A percentile compares a stretch with the other conserved stretches of the same genome.
Conservation (phyloP, 228 moss, liverwort and hornwort species). For the Sphagnum fallax region DNA sequence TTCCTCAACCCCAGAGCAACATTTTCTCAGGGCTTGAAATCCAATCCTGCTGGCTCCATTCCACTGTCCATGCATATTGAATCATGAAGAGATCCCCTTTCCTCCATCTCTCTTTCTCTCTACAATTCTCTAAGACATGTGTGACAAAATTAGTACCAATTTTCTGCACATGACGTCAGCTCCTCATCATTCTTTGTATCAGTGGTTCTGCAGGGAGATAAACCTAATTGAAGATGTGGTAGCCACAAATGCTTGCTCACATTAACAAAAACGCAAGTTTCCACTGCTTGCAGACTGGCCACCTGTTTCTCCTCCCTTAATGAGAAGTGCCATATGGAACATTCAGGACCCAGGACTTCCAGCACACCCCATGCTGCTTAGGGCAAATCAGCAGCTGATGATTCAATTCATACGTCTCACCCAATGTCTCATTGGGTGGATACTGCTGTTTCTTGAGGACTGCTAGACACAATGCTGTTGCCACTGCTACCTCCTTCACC, state of each 20-base stretch:
- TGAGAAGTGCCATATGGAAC: not conserved
- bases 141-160: conserved; percentile 20
- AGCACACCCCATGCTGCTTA: conserved; percentile 26
- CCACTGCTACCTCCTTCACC: conserved; percentile 70
- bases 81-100: conserved; percentile 22
- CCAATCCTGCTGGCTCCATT: conserved; percentile 29
- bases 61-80: conserved; percentile 27
- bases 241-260: conserved; percentile 18
- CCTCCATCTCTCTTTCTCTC: conserved; percentile 19
- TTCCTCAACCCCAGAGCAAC: conserved; percentile 18
- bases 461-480: conserved; percentile 66
- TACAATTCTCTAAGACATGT: conserved; percentile 26
- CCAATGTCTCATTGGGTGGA: conserved; percentile 47
- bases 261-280: conserved; percentile 25
- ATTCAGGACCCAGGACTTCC: conserved; percentile 14
- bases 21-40: conserved; percentile 19
- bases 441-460: conserved; percentile 79
- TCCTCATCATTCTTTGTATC: conserved; percentile 19
- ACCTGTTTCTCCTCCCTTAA: not conserved
- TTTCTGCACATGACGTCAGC: conserved; percentile 18
- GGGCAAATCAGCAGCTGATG: conserved; percentile 14
- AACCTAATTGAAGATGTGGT: not conserved
- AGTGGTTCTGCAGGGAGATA: not conserved
- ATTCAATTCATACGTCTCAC: conserved; percentile 10
- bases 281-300: not conserved